Percentiles rank a stretch among this genome's conserved stretches.
These are phyloP conservation scores for Syncephalastrum contaminatum DNA, from an alignment of 371 early-diverging fungal species.

Conservation along the genomic window DNA sequence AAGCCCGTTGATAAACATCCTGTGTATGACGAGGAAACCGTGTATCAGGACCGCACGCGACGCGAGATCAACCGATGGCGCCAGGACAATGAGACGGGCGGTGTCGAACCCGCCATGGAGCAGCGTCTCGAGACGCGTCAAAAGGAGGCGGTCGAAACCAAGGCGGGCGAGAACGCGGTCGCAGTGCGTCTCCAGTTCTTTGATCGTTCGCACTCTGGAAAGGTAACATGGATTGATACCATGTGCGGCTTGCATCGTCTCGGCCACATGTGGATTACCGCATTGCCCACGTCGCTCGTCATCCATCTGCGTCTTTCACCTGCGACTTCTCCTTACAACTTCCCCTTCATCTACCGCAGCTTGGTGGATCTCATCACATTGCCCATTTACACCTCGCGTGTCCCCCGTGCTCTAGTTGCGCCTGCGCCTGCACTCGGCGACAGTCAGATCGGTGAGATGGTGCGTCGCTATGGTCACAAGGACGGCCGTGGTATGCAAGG, in stretches of 20 bases:
- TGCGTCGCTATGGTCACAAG: constrained; percentile 18
- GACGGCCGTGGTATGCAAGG: no score
- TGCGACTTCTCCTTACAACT: constrained; percentile 40
- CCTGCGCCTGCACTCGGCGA: constrained; percentile 24
- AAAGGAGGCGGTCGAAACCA: constrained; percentile 22
- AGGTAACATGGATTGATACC: constrained; percentile 30
- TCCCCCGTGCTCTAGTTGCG: constrained; percentile 22
- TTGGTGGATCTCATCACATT: constrained; percentile 31
- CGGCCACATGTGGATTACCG: constrained; percentile 36
- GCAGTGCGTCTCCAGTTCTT: constrained; percentile 21
- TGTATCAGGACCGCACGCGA: constrained; percentile 22
- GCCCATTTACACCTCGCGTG: constrained; percentile 37
- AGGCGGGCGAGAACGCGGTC: constrained; percentile 11
- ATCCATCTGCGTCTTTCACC: constrained; percentile 44
- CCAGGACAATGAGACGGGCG: not conserved
- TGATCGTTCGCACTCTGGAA: constrained; percentile 25
- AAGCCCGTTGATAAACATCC: constrained; percentile 28
- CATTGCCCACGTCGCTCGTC: constrained; percentile 35
- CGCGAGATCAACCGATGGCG: constrained; percentile 32
- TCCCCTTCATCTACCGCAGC: constrained; percentile 44
- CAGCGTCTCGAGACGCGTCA: not conserved
- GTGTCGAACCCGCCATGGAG: not conserved
- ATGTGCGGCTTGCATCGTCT: constrained; percentile 21
- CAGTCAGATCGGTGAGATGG: constrained; percentile 12
- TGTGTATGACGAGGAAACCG: constrained; percentile 37